Evolutionary conservation across 345 rosid genomes (phyloP).

Genomic region (Aquilaria sinensis): DNA sequence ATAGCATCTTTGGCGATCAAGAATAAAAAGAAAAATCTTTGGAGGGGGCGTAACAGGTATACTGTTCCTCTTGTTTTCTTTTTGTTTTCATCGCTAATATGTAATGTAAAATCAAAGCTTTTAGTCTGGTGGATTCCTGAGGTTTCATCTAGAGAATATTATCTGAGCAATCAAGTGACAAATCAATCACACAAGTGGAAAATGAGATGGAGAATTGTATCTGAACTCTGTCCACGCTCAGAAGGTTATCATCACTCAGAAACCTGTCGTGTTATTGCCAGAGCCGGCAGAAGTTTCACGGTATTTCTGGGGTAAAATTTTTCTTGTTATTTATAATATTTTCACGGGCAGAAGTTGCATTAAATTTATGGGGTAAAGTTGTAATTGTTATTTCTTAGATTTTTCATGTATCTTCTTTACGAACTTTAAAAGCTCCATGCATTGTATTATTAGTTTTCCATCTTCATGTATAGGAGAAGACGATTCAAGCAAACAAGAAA

Average conservation of each 20-base stretch:
- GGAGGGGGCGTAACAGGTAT: background rate
- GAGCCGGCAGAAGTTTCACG: background rate
- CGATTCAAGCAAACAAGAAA: no score
- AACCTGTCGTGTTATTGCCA: background rate
- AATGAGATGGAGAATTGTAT: background rate
- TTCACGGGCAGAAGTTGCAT: no score
- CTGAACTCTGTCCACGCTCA: background rate
- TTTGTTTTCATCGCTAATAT: background rate
- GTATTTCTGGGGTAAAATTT: background rate
- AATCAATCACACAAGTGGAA: background rate
- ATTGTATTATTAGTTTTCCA: no score
- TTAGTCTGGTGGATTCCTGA: no score
- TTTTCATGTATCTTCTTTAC: background rate
- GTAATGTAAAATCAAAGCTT: no score
- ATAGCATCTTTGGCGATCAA: constrained; percentile 1
- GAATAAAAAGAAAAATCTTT: background rate
- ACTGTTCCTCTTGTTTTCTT: background rate
- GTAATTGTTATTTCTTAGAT: background rate
- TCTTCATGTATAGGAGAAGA: no score
- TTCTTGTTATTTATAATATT: background rate
- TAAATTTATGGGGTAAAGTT: background rate
- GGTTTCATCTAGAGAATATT: background rate
- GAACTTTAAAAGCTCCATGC: no score
- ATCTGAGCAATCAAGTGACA: background rate
- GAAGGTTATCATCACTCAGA: no score